phyloP scores from a whole-genome alignment of 169 alveolate species.

The Plasmodium blacklocki region DNA sequence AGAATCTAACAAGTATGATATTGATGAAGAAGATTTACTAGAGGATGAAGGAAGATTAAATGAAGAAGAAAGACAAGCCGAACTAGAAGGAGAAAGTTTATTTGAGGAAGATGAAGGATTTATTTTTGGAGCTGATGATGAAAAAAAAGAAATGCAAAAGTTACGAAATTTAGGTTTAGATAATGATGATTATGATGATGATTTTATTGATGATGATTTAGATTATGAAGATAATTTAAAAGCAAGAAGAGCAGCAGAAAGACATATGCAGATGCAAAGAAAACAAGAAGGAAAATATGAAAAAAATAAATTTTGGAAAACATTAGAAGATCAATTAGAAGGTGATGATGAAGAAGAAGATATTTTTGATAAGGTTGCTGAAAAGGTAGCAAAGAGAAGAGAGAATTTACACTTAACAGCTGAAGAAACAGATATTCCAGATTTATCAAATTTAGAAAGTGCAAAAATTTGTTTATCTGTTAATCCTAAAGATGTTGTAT shows the following conservation, averaged over 20 bases:
- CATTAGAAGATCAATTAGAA: slow-evolving; percentile 80
- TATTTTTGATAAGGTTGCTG: slow-evolving; percentile 85
- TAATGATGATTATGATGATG: slow-evolving; percentile 89
- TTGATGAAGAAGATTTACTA: slow-evolving; percentile 84
- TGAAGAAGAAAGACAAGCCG: slow-evolving; percentile 85
- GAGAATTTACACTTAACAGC: slow-evolving; percentile 83
- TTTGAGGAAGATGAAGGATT: slow-evolving; percentile 86
- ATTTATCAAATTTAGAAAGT: slow-evolving; percentile 82
- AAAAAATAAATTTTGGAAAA: slow-evolving; percentile 79
- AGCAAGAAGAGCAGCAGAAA: slow-evolving; percentile 90
- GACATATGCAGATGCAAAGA: slow-evolving; percentile 80
- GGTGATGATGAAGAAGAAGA: slow-evolving; percentile 86
- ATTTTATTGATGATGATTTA: slow-evolving; percentile 87
- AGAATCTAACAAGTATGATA: slow-evolving; percentile 81
- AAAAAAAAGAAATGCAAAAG: slow-evolving; percentile 84
- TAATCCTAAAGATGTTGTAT: slow-evolving; percentile 84
- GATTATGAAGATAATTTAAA: slow-evolving; percentile 88
- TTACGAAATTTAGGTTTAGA: slow-evolving; percentile 84
- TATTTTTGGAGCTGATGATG: slow-evolving; percentile 83
- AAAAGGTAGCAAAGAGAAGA: slow-evolving; percentile 87
- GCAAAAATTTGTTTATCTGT: slow-evolving; percentile 86
- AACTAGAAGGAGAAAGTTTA: slow-evolving; percentile 85
- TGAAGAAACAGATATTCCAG: slow-evolving; percentile 85
- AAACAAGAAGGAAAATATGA: slow-evolving; percentile 77
- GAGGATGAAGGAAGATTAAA: slow-evolving; percentile 81